Conservation (phyloP, 805 yeast genomes). For the Candida quercuum region DNA sequence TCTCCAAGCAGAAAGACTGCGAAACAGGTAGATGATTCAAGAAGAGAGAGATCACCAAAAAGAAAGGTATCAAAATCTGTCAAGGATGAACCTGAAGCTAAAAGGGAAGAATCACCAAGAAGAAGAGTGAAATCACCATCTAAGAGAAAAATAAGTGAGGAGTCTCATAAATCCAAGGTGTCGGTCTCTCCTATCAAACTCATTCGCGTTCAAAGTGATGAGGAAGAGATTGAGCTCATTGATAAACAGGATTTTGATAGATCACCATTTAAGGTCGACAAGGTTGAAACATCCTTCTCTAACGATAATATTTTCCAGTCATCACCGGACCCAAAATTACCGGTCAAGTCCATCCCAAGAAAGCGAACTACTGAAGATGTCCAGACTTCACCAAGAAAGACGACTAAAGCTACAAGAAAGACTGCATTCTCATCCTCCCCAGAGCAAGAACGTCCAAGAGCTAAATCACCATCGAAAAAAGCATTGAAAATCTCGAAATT, state of each 20-base stretch:
- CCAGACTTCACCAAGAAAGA: slow-evolving; percentile 9
- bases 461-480: slow-evolving; percentile 19
- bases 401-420: slow-evolving; percentile 9
- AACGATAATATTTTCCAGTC: slow-evolving; percentile 32
- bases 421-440: slow-evolving; percentile 28
- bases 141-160: too few relatives aligned
- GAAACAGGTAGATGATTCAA: too few relatives aligned
- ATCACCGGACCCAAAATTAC: slow-evolving; percentile 15
- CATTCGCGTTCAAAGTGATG: too few relatives aligned
- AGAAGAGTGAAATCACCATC: slow-evolving; percentile 2
- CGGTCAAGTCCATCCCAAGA: slow-evolving; percentile 18
- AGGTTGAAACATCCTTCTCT: slow-evolving; percentile 24
- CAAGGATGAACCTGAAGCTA: slow-evolving; percentile 1
- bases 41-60: slow-evolving; percentile 6
- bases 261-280: slow-evolving; percentile 11
- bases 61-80: slow-evolving; percentile 3
- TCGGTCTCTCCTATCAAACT: too few relatives aligned
- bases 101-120: neutral
- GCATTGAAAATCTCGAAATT: slow-evolving; percentile 20
- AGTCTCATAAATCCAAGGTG: too few relatives aligned
- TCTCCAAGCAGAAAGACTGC: too few relatives aligned
- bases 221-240: neutral
- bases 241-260: too few relatives aligned
- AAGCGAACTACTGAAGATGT: slow-evolving; percentile 18
- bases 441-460: slow-evolving; percentile 5